Evolutionary conservation across 140 eudicot genomes (phyloP).

Genomic region (Senecio squalidus): DNA sequence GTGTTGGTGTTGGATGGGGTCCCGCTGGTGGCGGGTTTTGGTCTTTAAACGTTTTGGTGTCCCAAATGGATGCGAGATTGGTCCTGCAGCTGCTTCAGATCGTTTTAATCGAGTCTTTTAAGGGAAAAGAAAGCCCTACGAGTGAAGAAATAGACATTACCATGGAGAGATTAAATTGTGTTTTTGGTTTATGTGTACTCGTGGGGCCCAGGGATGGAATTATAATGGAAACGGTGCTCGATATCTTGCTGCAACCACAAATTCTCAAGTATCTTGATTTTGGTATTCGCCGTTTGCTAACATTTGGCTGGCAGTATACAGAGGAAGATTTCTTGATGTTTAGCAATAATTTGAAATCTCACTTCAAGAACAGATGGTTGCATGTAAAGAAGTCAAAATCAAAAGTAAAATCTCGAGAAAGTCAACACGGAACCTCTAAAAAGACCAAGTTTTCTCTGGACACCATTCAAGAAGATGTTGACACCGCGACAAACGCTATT

Average conservation of each 20-base stretch:
- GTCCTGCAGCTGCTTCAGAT: slow-evolving; percentile 48
- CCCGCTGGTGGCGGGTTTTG: slow-evolving; percentile 84
- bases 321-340: slow-evolving; percentile 53
- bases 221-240: slow-evolving; percentile 45
- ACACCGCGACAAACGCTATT: slow-evolving; percentile 29
- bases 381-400: slow-evolving; percentile 43
- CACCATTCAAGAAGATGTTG: slow-evolving; percentile 74
- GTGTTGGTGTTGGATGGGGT: slow-evolving; percentile 99
- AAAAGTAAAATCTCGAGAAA: slow-evolving; percentile 16
- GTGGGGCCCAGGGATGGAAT: slow-evolving; percentile 59
- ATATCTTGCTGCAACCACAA: slow-evolving; percentile 50
- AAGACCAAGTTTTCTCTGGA: slow-evolving; percentile 42
- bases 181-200: slow-evolving; percentile 37
- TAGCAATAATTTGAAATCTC: slow-evolving; percentile 50
- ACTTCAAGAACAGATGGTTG: slow-evolving; percentile 79
- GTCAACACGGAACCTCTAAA: slow-evolving; percentile 23
- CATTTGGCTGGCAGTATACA: slow-evolving; percentile 44
- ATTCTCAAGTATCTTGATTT: slow-evolving; percentile 56
- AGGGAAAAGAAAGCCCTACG: slow-evolving; percentile 19
- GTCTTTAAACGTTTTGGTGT: slow-evolving; percentile 53
- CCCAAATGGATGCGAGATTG: slow-evolving; percentile 74
- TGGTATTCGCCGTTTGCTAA: slow-evolving; percentile 38
- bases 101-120: slow-evolving; percentile 17
- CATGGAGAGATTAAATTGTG: slow-evolving; percentile 50
- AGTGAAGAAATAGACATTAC: slow-evolving; percentile 31